Conservation (phyloP, 1,284 basidiomycete genomes). For the Microbotryomycetes sp. region DNA sequence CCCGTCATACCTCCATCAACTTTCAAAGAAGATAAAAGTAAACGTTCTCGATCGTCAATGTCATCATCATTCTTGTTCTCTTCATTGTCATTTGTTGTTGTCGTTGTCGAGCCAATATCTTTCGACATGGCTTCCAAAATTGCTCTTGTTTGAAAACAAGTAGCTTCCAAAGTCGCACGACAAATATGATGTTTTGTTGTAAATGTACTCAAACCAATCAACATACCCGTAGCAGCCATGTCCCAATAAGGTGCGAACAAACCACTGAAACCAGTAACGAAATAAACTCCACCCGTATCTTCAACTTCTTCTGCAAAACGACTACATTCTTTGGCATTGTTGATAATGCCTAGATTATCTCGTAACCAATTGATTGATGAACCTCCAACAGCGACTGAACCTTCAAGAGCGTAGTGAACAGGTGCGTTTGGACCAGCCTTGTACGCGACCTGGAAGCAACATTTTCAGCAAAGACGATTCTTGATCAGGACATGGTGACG, state of each 20-base stretch:
- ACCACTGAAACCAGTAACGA: slow-evolving; percentile 62
- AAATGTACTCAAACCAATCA: slow-evolving; percentile 84
- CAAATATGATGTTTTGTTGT: slow-evolving; percentile 84
- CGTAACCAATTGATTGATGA: slow-evolving; percentile 93
- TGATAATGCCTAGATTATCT: slow-evolving; percentile 80
- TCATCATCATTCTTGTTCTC: neutral
- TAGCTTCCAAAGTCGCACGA: slow-evolving; percentile 77
- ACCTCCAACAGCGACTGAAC: slow-evolving; percentile 90
- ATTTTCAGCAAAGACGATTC: neutral
- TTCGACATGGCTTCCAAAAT: slow-evolving; percentile 89
- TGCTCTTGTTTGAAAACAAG: slow-evolving; percentile 74
- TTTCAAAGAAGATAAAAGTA: slow-evolving; percentile 12
- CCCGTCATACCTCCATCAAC: slow-evolving; percentile 43
- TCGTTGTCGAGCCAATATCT: slow-evolving; percentile 50
- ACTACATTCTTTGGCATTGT: slow-evolving; percentile 76
- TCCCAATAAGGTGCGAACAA: slow-evolving; percentile 61
- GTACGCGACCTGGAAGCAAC: slow-evolving; percentile 67
- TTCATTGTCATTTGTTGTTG: neutral
- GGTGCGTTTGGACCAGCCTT: slow-evolving; percentile 71
- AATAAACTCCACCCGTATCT: slow-evolving; percentile 88
- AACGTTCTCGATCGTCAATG: neutral
- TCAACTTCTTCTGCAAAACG: slow-evolving; percentile 68
- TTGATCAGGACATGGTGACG: neutral
- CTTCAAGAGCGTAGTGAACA: slow-evolving; percentile 89
- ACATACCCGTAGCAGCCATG: slow-evolving; percentile 68